Base-by-base conservation (phyloP, 768 basidiomycete genomes). In the Leccinum subgranulosum region DNA sequence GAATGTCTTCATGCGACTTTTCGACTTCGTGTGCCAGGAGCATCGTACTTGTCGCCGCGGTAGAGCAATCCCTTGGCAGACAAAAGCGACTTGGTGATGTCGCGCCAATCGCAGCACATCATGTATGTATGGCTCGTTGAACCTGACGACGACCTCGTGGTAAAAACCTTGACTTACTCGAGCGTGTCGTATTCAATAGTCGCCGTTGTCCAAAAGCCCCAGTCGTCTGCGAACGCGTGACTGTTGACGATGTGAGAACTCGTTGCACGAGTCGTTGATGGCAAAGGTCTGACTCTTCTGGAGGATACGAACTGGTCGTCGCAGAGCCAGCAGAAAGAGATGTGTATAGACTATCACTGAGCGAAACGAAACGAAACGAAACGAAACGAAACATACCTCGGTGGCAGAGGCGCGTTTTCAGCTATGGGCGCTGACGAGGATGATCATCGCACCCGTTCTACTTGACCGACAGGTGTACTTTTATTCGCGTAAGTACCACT, bases 61-160 rank as follows among this genome's bases (percentile, higher is more conserved):
- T 62, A 57, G 6, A 81, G 66, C 39, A 67, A 61, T 53, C 62
- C 66, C 45, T 77, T 73, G 46, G 74, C 63, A 6, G 75, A 65
- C 6, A 94, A 76, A 17, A 96, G 77, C 11, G 70, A 73, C 70
- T 90, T 91, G 6, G 97, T 98, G 53, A 95, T 80, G 73, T 98
- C 96, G 55, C 96, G 82, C 94, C 94, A 98, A 69, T 95, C 91
- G 55, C 97, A 88, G 75, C 97, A 98, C 86, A 96, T 95, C 82
- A 98, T 86, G 69, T 99, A 99, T 3, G 96, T 29, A 29, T 29
- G 29, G 96, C 68, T 98, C 93, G 72, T 98, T 94, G 72, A 97
- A 98, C 71, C 98, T 99, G 76, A 98, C 81, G 79, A 80, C 83
- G 49, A 92, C 76, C 27, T 81, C 79, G 41, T 84, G 0, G 91